Base-by-base conservation (phyloP, 2,329 filamentous ascomycete species). In the Fusarium chlamydosporum region DNA sequence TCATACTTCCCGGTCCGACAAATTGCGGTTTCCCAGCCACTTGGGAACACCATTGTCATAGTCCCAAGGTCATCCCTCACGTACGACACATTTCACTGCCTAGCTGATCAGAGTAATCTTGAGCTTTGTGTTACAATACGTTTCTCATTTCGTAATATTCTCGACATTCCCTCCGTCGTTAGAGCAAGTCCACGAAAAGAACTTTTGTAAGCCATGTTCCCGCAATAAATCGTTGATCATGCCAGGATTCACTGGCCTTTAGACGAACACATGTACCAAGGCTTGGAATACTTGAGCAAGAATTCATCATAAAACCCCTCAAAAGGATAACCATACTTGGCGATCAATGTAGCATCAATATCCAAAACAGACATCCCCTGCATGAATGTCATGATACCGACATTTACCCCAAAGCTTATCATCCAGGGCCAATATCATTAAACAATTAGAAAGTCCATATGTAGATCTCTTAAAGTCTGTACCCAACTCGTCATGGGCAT, bases 371-470 rank as follows among this genome's bases (percentile, higher is more conserved):
- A 5, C 7, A 8, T 35, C 10, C 29, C 11, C 18, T 40, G 18
- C 40, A 31, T 27, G 13, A 13, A 33, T 34, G 26, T 27, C 20
- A 9, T 10, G 23, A 23, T 20, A 33, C 13, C n/a, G 5, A 27
- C 6, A 15, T 16, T 16, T 7, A 20, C 1, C 15, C 7, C 6
- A 3, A 12, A 33, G 7, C 6, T 23, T 1, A n/a, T 13, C 6
- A 20, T n/a, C 38, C 15, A 31, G 4, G 16, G 7, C 20, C 29
- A 16, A 13, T 80, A 79, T 53, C n/a, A 6, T 64, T 26, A 70
- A 31, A 70, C 67, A 27, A 84, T 82, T 50, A 85, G 62, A 59
- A 82, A 82, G 54, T 83, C 81, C 65, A 82, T 73, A 7, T 79
- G 72, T 2, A 79, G 74, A 27, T 80, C 78, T 47, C 79, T 82